Evolutionary conservation across 768 basidiomycete species (phyloP).

Genomic region (Tylopilus balloui): DNA sequence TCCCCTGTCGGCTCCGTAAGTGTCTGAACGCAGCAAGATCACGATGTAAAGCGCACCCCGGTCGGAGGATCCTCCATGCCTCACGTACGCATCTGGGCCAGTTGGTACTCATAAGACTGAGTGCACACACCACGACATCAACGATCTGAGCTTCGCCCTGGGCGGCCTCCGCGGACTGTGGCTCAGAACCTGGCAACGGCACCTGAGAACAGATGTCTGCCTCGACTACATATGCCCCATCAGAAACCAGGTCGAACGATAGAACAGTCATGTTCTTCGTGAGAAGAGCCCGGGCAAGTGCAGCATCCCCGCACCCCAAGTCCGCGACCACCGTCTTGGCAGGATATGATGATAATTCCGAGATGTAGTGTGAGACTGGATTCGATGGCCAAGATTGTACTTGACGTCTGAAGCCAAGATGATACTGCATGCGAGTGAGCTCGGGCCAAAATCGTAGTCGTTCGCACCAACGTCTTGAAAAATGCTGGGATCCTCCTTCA

Average conservation of each 20-base stretch:
- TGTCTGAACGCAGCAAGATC: conserved; percentile 1
- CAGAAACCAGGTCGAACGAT: conserved; percentile 79
- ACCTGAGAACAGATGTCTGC: conserved; percentile 82
- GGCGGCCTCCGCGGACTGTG: conserved; percentile 34
- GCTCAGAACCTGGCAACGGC: conserved; percentile 81
- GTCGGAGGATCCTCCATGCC: conserved; percentile 80
- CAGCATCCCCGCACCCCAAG: conserved; percentile 93
- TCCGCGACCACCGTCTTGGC: conserved; percentile 76
- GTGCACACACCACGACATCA: conserved; percentile 87
- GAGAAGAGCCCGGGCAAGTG: conserved; percentile 69
- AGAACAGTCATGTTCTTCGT: conserved; percentile 65
- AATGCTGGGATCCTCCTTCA: conserved; percentile 75
- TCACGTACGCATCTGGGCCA: conserved; percentile 92
- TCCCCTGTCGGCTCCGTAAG: conserved; percentile 45
- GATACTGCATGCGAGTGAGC: conserved; percentile 61
- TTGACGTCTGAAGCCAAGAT: conserved; percentile 86
- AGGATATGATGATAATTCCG: conserved; percentile 59
- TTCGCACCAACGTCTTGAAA: conserved; percentile 68
- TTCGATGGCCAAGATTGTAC: conserved; percentile 93
- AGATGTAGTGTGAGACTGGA: conserved; percentile 81
- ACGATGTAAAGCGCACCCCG: conserved; percentile 51
- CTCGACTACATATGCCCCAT: conserved; percentile 71
- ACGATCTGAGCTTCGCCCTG: conserved; percentile 70
- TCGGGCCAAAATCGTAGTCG: conserved; percentile 1
- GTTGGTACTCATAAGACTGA: conserved; percentile 96